phyloP scores from a whole-genome alignment of 2,329 filamentous ascomycete species.

The Canariomyces notabilis region DNA sequence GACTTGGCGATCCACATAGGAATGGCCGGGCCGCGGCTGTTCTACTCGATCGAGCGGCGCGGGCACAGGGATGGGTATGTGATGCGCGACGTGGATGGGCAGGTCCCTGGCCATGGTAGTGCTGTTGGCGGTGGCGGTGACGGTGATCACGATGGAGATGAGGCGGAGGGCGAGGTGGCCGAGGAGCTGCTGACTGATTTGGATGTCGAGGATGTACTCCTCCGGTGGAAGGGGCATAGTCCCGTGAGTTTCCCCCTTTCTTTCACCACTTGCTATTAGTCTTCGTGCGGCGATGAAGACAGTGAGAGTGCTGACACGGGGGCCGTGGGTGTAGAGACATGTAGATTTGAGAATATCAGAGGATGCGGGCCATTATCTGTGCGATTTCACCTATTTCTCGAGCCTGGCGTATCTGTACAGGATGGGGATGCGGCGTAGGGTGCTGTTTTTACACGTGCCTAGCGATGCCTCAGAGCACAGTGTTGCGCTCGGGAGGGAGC shows the following conservation, averaged over 20 bases:
- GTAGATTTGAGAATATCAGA: slow-evolving; percentile 55
- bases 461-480: slow-evolving; percentile 47
- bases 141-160: slow-evolving; percentile 35
- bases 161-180: slow-evolving; percentile 40
- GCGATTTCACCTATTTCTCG: slow-evolving; percentile 73
- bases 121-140: too few relatives aligned
- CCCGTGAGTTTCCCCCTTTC: slow-evolving; percentile 37
- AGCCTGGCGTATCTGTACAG: slow-evolving; percentile 56
- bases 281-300: too few relatives aligned
- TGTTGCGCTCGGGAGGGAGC: slow-evolving; percentile 45
- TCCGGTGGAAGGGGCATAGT: slow-evolving; percentile 48
- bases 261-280: neutral
- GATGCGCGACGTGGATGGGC: slow-evolving; percentile 64
- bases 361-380: slow-evolving; percentile 68
- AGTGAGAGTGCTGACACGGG: slow-evolving; percentile 1
- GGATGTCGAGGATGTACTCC: slow-evolving; percentile 52
- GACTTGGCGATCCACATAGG: slow-evolving; percentile 75
- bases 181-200: slow-evolving; percentile 52
- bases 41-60: slow-evolving; percentile 66
- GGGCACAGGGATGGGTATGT: slow-evolving; percentile 69
- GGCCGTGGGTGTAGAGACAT: slow-evolving; percentile 25
- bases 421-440: slow-evolving; percentile 42
- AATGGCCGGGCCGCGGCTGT: slow-evolving; percentile 61
- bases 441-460: slow-evolving; percentile 71
- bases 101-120: slow-evolving; percentile 51